Evolutionary conservation across 257 asterid species (phyloP), one percentile per base, ranked within the genome.

Genomic region (Eucommia ulmoides): DNA sequence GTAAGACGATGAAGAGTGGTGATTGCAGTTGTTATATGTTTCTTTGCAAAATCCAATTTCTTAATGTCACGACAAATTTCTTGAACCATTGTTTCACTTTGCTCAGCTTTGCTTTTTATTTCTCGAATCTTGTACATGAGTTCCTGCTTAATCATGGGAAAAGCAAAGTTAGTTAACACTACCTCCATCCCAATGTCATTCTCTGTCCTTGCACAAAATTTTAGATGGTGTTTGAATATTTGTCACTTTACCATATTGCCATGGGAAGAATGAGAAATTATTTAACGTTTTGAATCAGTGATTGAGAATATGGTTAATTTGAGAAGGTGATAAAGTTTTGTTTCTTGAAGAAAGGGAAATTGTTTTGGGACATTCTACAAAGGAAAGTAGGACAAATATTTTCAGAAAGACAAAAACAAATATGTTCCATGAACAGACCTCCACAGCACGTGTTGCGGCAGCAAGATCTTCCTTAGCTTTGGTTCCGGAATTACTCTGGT

Each of bases 11-110:
- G 98, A 71, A 89, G 98, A 49, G 98, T 94, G 45, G 96, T 89
- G 56, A 89, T 89, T 20, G 98, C 85, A 25, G 93, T 82, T 60
- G 98, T 89, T 53, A 89, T 89, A 65, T 89, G 94, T 77, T 89
- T 89, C 80, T 89, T 89, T 20, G 98, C 96, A 66, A 89, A 89
- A 83, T 89, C 98, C 52, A 89, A 73, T 71, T 89, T 89, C 82
- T 89, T 89, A 71, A 89, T 89, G 66, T 89, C 98, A 53, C 98
- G 98, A 51, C 98, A 89, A 60, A 89, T 89, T 78, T 89, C 98
- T 77, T 89, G 98, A 70, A 89, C 98, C 98, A 89, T 89, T 55
- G 94, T 80, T 77, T 89, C 98, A 67, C 96, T 89, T 80, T 89
- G 98, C 75, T 85, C 96, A 54, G 98, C 98, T 62, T 89, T 89